Percentiles rank a stretch among this genome's conserved stretches.
Conservation (phyloP, 169 alveolate genomes). For the Babesia gibsoni region DNA sequence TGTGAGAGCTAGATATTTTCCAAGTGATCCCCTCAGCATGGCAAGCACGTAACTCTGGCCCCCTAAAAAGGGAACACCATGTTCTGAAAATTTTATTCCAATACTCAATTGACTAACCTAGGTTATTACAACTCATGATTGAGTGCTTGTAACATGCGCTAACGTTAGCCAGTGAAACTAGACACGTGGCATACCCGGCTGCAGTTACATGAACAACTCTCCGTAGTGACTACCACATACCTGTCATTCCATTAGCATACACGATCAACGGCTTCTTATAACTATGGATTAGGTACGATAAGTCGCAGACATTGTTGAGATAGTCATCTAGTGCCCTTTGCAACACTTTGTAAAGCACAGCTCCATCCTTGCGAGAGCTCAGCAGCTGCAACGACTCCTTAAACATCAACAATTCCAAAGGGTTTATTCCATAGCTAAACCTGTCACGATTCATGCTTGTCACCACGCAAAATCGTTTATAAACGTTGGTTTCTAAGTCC, state of each 20-base stretch:
- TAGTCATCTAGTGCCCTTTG: constrained; percentile 47
- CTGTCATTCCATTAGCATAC: constrained; percentile 71
- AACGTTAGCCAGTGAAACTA: constrained; percentile 63
- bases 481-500: constrained; percentile 68
- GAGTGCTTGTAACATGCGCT: constrained; percentile 72
- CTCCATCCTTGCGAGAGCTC: constrained; percentile 13
- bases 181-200: constrained; percentile 67
- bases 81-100: constrained; percentile 22
- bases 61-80: constrained; percentile 64
- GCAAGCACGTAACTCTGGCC: constrained; percentile 68
- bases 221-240: too few species aligned
- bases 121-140: constrained; percentile 7
- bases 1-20: constrained; percentile 71
- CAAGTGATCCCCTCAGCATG: constrained; percentile 70
- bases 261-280: constrained; percentile 70
- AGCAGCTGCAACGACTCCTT: constrained; percentile 61
- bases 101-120: constrained; percentile 1
- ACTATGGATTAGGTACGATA: constrained; percentile 63
- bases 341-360: constrained; percentile 1
- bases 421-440: constrained; percentile 47
- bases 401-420: constrained; percentile 56
- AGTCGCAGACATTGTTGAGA: constrained; percentile 60
- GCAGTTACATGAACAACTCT: background rate
- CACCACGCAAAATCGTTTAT: constrained; percentile 67
- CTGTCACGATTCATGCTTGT: constrained; percentile 64